phyloP scores from a whole-genome alignment of 2,329 filamentous ascomycete genomes.

The Pestalotiopsis sp. region DNA sequence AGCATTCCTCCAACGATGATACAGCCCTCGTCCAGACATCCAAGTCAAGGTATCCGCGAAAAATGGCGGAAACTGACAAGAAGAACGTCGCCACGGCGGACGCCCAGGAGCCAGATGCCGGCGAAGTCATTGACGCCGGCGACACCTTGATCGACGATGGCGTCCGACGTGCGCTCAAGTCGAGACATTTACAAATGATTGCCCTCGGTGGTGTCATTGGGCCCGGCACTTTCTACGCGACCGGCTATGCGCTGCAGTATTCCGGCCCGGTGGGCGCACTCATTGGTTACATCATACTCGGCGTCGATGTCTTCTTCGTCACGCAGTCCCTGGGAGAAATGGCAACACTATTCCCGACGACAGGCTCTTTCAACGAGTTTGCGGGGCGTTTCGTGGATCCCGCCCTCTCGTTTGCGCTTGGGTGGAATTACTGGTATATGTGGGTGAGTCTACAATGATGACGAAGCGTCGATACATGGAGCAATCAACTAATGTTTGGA shows the following conservation, averaged over 20 bases:
- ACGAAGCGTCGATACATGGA: background rate
- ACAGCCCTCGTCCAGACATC: background rate
- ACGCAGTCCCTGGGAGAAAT: constrained; percentile 61
- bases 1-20: background rate
- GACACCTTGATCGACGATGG: background rate
- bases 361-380: constrained; percentile 50
- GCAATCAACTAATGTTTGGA: constrained; percentile 17
- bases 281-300: constrained; percentile 33
- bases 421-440: constrained; percentile 51
- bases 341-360: constrained; percentile 51
- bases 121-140: background rate
- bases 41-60: background rate
- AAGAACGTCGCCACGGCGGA: background rate
- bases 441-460: background rate
- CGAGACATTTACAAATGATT: constrained; percentile 31
- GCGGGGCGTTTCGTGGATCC: constrained; percentile 54
- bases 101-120: background rate
- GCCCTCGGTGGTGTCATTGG: constrained; percentile 31
- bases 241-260: constrained; percentile 31
- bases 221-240: constrained; percentile 30
- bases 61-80: background rate
- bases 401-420: constrained; percentile 47
- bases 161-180: constrained; percentile 22
- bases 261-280: constrained; percentile 33
- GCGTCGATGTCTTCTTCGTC: constrained; percentile 35